Evolutionary conservation across 306 rosid species (phyloP).

Genomic region (Arachis hypogaea): DNA sequence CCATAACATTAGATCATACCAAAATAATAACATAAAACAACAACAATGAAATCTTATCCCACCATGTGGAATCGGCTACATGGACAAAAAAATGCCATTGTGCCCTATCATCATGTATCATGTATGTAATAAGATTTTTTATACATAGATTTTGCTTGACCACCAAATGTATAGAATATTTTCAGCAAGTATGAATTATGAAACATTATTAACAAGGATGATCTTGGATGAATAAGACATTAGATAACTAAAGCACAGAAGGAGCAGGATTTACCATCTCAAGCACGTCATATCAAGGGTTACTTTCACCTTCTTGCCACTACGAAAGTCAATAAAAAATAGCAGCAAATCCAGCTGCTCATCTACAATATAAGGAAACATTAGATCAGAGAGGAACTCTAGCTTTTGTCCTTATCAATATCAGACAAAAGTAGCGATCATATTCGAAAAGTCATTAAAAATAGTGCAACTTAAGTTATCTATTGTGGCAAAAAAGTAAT

Average conservation of each 20-base stretch:
- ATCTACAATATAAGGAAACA: slow-evolving; percentile 46
- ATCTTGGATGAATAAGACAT: not conserved
- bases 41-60: no score
- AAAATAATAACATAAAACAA: not conserved
- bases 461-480: not conserved
- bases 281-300: slow-evolving; percentile 64
- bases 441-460: not conserved
- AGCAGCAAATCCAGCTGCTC: slow-evolving; percentile 62
- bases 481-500: not conserved
- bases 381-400: slow-evolving; percentile 1
- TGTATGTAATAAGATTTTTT: no score
- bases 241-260: not conserved
- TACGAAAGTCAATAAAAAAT: slow-evolving; percentile 53
- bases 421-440: slow-evolving; percentile 19
- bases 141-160: no score
- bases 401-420: not conserved
- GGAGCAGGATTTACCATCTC: slow-evolving; percentile 52
- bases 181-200: not conserved
- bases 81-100: no score
- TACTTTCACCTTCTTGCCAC: slow-evolving; percentile 49
- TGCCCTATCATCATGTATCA: no score
- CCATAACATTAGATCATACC: not conserved
- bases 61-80: no score
- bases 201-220: not conserved
- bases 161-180: not conserved